Evolutionary conservation across 2,329 filamentous ascomycete genomes (phyloP), one percentile per base, ranked within the genome.

Genomic region (Dactylellina sp.): DNA sequence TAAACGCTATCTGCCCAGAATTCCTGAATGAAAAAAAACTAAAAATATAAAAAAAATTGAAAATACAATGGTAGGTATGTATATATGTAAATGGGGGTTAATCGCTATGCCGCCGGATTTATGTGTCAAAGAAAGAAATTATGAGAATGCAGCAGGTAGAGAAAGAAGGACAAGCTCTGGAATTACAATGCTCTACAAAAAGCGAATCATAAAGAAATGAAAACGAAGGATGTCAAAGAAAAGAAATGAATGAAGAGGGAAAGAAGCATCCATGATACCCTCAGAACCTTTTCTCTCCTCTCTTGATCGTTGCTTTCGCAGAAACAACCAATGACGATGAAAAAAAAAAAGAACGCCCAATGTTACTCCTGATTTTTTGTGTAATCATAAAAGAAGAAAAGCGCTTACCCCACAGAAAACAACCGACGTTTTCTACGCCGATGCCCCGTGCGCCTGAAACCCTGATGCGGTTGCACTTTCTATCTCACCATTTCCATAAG

Each of bases 181-280:
- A 49, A 70, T 70, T 70, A 70, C 28, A 70, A 70, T 70, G 56
- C 53, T 39, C 16, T 60, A 53, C 25, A 55, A 52, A 42, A 53
- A 37, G 40, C 14, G 32, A 37, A 18, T 2, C 20, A 16, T 16
- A 63, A 57, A 46, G 7, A 37, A 25, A 52, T 18, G 39, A 52
- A 28, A 35, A 50, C 46, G 32, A 39, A 46, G 56, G 39, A 37
- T 14, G 55, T 37, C 3, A 37, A 7, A 14, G 16, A 28, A 63
- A 59, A 46, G 12, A 46, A 46, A 52, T 9, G 28, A 52, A 40
- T 44, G 40, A 49, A 50, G 37, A n/a, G n/a, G n/a, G n/a, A 39
- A 39, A 37, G 57, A 49, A 40, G n/a, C 57, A 39, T 4, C 12
- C 35, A 40, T 24, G 49, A 53, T 32, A 7, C 56, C 16, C 16